Evolutionary conservation across 2,329 filamentous ascomycete species (phyloP), one percentile per base, ranked within the genome.

Genomic region (Aspergillus versicolor): DNA sequence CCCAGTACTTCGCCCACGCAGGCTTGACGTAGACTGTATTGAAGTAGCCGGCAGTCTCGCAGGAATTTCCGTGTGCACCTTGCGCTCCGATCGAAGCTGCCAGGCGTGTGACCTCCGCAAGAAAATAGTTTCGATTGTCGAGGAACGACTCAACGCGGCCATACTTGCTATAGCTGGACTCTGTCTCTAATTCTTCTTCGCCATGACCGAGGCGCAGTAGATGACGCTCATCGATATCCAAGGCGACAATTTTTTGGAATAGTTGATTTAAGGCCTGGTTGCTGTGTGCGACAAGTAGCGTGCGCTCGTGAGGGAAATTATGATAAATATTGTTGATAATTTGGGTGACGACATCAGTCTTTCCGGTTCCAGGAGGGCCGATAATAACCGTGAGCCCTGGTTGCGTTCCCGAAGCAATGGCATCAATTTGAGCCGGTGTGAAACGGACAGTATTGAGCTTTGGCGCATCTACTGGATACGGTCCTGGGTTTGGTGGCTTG

Each of bases 301-400:
- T 99, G 65, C 91, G 89, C 73, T 99, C 92, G 62, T 88, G 82
- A 7, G 94, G 92, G 71, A 97, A 99, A 75, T 97, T 96, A 79
- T 97, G 93, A 71, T 99, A 99, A 65, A 99, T 89, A 73, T 97
- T 97, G 79, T 91, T 97, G 77, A 99, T 99, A 71, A 97, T 95
- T 74, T 99, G 94, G 4, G 93, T 97, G 47, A 92, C 92, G 52
- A 99, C 94, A 75, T 99, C 94, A n/a, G 94, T 99, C 79, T 99
- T 99, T 61, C 95, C 94, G 6, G 94, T 99, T 54, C 94, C 94
- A 7, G 94, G 94, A 53, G 94, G 94, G 1, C 94, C 94, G 61
- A 99, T 91, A 65, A 99, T 89, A 47, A 99, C 85, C 1, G 93
- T 97, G 51, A 99, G 81, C 19, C 95, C 94, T 37, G 94, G 93